Conservation (phyloP, 805 yeast species). For the Jamesozyma lodderae region DNA sequence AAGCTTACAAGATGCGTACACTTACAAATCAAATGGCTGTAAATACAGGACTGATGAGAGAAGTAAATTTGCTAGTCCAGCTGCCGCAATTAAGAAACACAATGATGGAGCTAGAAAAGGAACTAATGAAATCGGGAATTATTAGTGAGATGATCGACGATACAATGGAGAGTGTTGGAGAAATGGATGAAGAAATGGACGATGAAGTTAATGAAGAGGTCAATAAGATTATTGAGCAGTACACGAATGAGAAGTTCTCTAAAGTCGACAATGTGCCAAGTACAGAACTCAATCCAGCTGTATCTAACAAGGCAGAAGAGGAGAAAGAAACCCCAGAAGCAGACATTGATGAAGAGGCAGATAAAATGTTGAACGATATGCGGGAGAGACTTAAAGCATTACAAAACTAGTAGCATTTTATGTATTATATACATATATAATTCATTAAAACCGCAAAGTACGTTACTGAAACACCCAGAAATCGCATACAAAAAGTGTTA, state of each 20-base stretch:
- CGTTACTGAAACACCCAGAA: too few relatives aligned
- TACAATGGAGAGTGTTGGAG: slow-evolving; percentile 65
- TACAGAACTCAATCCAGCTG: slow-evolving; percentile 14
- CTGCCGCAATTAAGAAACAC: slow-evolving; percentile 74
- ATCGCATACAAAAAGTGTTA: too few relatives aligned
- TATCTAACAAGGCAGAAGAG: slow-evolving; percentile 12
- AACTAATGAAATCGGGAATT: slow-evolving; percentile 75
- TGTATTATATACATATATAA: background rate
- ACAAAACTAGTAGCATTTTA: slow-evolving; percentile 39
- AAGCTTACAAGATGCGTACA: slow-evolving; percentile 79
- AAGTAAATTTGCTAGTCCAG: slow-evolving; percentile 68
- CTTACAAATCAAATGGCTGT: slow-evolving; percentile 72
- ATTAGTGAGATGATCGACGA: slow-evolving; percentile 95
- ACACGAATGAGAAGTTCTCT: slow-evolving; percentile 36
- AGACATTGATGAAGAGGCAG: slow-evolving; percentile 53
- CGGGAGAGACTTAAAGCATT: slow-evolving; percentile 78
- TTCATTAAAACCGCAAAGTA: background rate
- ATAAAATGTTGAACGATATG: slow-evolving; percentile 73
- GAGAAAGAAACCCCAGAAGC: slow-evolving; percentile 36
- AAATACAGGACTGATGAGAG: slow-evolving; percentile 77
- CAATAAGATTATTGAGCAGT: slow-evolving; percentile 46
- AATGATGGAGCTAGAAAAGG: slow-evolving; percentile 80
- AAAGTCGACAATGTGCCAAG: slow-evolving; percentile 33
- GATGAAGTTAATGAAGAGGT: slow-evolving; percentile 57
- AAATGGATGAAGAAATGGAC: slow-evolving; percentile 55